Conservation (phyloP, 371 early-diverging fungal genomes). For the Rhizopus arrhizus region DNA sequence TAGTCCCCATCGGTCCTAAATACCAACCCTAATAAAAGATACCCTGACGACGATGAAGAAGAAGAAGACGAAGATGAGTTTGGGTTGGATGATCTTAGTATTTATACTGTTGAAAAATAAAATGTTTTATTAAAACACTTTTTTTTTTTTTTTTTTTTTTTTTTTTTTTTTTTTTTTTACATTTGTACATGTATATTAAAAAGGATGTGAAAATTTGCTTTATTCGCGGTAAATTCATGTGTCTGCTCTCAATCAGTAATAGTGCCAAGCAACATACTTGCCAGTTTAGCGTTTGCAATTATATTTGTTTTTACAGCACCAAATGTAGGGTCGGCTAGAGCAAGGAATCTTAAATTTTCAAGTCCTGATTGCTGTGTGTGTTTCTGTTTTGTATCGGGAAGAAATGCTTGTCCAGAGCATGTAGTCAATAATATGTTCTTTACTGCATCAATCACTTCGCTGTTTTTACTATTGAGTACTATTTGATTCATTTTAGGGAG, state of each 20-base stretch:
- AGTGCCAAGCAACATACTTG: slow-evolving; percentile 58
- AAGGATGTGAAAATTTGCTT: neutral
- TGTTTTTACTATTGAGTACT: slow-evolving; percentile 68
- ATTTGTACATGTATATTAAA: neutral
- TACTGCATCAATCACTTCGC: slow-evolving; percentile 72
- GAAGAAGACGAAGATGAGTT: neutral
- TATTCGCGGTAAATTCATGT: neutral
- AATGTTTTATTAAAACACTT: neutral
- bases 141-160: neutral
- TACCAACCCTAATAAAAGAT: too few species aligned
- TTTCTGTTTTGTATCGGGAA: slow-evolving; percentile 17
- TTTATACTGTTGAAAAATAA: too few species aligned
- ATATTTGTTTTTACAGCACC: slow-evolving; percentile 52
- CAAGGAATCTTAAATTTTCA: slow-evolving; percentile 59
- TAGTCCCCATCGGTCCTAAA: too few species aligned
- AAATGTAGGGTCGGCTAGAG: slow-evolving; percentile 45
- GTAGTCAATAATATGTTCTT: slow-evolving; percentile 77
- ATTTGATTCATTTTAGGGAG: slow-evolving; percentile 81
- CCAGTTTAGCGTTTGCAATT: slow-evolving; percentile 53
- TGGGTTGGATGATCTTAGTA: neutral
- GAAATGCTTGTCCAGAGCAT: slow-evolving; percentile 62
- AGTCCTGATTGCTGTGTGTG: slow-evolving; percentile 56
- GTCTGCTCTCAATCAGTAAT: slow-evolving; percentile 50
- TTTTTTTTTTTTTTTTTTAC: neutral
- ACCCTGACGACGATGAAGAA: too few species aligned